Evolutionary conservation across 305 asterid species (phyloP), one percentile per base, ranked within the genome.

Genomic region (Fraxinus sp.): DNA sequence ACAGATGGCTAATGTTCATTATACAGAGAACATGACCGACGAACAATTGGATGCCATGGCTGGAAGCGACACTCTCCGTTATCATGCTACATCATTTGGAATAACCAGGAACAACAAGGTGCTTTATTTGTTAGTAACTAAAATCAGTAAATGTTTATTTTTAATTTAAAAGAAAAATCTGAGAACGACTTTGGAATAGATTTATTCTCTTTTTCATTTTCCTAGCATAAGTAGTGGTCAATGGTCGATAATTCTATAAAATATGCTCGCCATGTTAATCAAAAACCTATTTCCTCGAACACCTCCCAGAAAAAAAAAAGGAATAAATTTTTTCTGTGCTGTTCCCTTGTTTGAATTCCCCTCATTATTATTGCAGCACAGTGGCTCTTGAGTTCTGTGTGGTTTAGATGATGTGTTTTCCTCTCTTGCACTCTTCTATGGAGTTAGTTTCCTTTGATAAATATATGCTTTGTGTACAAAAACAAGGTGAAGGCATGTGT

Each of bases 1-100:
- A 86, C 99, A 96, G 90, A 96, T 96, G 99, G 99, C 99, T 33
- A 96, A 96, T 86, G 98, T 96, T 37, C 99, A 94, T 78, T 96
- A 96, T 85, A 94, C 98, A 7, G 99, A 96, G 90, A 96, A 96
- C 91, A 94, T 96, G 98, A 96, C 99, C 0, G 99, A 96, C 89
- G 99, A 96, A 78, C 98, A 96, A 79, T 88, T 96, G 85, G 99
- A 96, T 89, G 95, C 99, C 77, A 94, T 96, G 99, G 94, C 98
- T 78, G 99, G 98, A 88, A 93, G 99, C 87, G 98, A 96, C 36
- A 93, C 96, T 16, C 97, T 97, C 72, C 99, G 99, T 20, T 97
- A 93, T 89, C 99, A 97, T 88, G 98, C 98, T 71, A 97, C 99
- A 37, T 95, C 99, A 79, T 93, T 91, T 88, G 99, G 99, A 74